These are phyloP conservation scores for Aspergillus latus DNA, from an alignment of 2,329 filamentous ascomycete genomes.

Conservation along the genomic window DNA sequence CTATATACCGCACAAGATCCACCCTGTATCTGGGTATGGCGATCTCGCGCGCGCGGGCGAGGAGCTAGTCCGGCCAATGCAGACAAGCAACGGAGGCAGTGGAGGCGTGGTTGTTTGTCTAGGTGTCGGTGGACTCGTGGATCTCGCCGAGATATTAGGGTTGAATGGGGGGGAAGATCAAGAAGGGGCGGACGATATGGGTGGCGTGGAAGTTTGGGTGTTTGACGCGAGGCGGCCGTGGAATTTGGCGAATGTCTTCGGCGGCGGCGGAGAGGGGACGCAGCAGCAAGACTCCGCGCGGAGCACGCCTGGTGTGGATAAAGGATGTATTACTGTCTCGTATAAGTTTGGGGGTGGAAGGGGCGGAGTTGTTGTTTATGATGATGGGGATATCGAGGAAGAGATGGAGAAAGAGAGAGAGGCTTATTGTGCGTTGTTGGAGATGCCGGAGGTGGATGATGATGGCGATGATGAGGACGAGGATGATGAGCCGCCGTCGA, in stretches of 20 bases:
- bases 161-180: constrained; percentile 65
- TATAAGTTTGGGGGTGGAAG: constrained; percentile 68
- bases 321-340: constrained; percentile 67
- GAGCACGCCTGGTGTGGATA: constrained; percentile 65
- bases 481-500: constrained; percentile 48
- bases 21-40: constrained; percentile 88
- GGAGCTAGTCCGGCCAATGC: constrained; percentile 81
- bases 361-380: constrained; percentile 90
- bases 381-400: constrained; percentile 92
- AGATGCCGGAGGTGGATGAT: constrained; percentile 88
- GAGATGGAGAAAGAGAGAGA: constrained; percentile 71
- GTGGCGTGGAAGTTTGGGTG: constrained; percentile 92
- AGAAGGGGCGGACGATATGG: constrained; percentile 58
- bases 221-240: constrained; percentile 88
- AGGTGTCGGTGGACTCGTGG: constrained; percentile 87
- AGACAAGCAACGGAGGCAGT: constrained; percentile 75
- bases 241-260: constrained; percentile 94
- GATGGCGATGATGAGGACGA: constrained; percentile 64
- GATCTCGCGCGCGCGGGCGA: constrained; percentile 79
- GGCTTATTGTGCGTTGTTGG: constrained; percentile 79
- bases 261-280: constrained; percentile 62
- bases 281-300: constrained; percentile 46
- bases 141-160: constrained; percentile 76
- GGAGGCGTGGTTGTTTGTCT: constrained; percentile 90
- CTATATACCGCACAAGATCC: constrained; percentile 96